Evolutionary conservation across 2,329 filamentous ascomycete species (phyloP).

Genomic region (Stagonosporopsis cucurbitacearum): DNA sequence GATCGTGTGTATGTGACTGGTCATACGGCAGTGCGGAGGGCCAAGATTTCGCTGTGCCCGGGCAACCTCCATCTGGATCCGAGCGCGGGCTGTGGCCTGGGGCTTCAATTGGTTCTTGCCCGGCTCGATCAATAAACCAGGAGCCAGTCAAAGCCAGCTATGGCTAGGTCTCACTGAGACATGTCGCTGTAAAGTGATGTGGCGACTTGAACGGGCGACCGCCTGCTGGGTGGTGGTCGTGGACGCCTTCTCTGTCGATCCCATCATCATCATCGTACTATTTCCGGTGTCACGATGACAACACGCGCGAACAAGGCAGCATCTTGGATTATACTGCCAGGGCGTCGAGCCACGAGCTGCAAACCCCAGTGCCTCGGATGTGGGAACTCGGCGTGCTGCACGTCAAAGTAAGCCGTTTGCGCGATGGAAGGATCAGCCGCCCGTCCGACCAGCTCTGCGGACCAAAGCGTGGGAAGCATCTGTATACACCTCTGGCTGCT

Average conservation of each 20-base stretch:
- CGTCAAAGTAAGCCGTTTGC: background rate
- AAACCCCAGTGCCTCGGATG: too few species aligned
- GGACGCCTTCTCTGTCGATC: background rate
- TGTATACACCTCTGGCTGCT: too few species aligned
- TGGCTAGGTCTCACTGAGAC: background rate
- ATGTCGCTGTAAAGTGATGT: background rate
- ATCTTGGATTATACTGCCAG: too few species aligned
- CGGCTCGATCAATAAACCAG: background rate
- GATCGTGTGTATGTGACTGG: background rate
- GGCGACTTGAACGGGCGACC: too few species aligned
- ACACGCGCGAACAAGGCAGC: too few species aligned
- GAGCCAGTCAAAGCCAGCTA: background rate
- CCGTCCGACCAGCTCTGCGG: background rate
- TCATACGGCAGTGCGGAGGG: background rate
- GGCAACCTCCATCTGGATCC: background rate
- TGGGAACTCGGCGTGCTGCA: background rate
- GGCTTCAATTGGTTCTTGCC: background rate
- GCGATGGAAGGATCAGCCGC: background rate
- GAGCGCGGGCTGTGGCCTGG: background rate
- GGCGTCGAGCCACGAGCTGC: too few species aligned
- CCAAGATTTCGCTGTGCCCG: background rate
- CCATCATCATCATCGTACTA: too few species aligned
- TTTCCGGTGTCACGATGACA: too few species aligned
- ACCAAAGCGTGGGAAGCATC: too few species aligned
- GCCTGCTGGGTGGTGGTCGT: background rate